Base-by-base conservation (phyloP, 805 yeast genomes). In the Brettanomyces bruxellensis region DNA sequence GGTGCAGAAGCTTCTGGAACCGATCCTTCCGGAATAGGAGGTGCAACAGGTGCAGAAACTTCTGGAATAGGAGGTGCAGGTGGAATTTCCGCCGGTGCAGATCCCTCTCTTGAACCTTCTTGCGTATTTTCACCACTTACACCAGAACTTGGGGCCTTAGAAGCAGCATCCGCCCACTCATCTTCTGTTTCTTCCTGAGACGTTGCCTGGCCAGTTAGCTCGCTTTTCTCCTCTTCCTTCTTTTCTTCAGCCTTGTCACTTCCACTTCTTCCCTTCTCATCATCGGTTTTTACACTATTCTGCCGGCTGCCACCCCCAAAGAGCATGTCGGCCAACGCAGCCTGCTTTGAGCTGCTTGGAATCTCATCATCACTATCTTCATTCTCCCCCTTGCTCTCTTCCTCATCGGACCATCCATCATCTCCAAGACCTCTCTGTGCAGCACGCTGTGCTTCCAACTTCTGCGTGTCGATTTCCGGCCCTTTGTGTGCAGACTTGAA, bases 391-490 rank as follows among this genome's bases (percentile, higher is more conserved):
- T 28, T 28, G 32, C 32, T 9, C 32, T 28, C 32, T 9, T 28
- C 32, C 45, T 74, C 78, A 49, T 78, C 78, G 3, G 63, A 57
- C 57, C 64, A 59, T 3, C 59, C 61, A 44, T 66, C 69, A 37
- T 65, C 69, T 25, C 58, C 64, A 38, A 67, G 55, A 4, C 82
- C 82, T 62, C 90, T 71, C 60, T 85, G 91, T 6, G 86, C 77
- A 25, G 75, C 78, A 62, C 93, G 71, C 62, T 84, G 90, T 2
- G 81, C 83, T 47, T 79, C 83, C 28, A 84, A 77, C 49, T 78
- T 77, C 50, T 70, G 70, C 1, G 76, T 66, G 56, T 82, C 86
- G 52, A 80, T 65, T 28, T 49, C 56, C 4, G 62, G 54, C 8
- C 56, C 66, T 1, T 65, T 51, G 22, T 62, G 50, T 23, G 56